Evolutionary conservation across 768 basidiomycete genomes (phyloP).

Genomic region (Ramaria sp.): DNA sequence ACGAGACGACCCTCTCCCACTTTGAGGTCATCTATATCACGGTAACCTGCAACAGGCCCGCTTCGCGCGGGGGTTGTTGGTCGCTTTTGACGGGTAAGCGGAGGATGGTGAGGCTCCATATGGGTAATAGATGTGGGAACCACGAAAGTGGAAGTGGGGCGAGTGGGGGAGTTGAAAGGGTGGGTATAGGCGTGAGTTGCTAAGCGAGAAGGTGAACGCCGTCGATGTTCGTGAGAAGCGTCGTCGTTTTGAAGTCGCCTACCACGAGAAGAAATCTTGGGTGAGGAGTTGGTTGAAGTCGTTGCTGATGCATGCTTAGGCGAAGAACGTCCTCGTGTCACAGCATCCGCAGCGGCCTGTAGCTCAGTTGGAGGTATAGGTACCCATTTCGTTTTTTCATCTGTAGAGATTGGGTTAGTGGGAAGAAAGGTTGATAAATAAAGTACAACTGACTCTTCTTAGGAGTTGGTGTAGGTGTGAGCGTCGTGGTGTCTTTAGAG

Average conservation of each 20-base stretch:
- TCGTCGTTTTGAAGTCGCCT: slow-evolving; percentile 31
- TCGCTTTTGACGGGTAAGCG: slow-evolving; percentile 16
- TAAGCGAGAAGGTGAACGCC: slow-evolving; percentile 2
- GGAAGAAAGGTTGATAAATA: not conserved
- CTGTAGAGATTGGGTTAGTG: slow-evolving; percentile 16
- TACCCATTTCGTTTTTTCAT: slow-evolving; percentile 52
- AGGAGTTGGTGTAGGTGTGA: not conserved
- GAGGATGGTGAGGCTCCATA: slow-evolving; percentile 13
- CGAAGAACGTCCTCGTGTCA: not conserved
- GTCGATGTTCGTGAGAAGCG: slow-evolving; percentile 12
- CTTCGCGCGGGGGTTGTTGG: slow-evolving; percentile 24
- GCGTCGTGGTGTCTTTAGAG: not conserved
- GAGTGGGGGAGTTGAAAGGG: not conserved
- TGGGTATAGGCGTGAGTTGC: slow-evolving; percentile 6
- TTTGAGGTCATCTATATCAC: slow-evolving; percentile 17
- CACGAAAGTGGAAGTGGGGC: not conserved
- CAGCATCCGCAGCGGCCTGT: slow-evolving; percentile 39
- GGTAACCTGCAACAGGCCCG: slow-evolving; percentile 26
- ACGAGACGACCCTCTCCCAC: slow-evolving; percentile 17
- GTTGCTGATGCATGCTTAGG: slow-evolving; percentile 3
- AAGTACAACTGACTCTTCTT: slow-evolving; percentile 5
- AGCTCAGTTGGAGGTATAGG: slow-evolving; percentile 46
- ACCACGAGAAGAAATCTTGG: slow-evolving; percentile 20
- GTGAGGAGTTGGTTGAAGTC: slow-evolving; percentile 1
- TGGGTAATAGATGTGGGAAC: slow-evolving; percentile 10